Conservation (phyloP, 2,329 filamentous ascomycete species). For the Ceratocystis alfenasii region DNA sequence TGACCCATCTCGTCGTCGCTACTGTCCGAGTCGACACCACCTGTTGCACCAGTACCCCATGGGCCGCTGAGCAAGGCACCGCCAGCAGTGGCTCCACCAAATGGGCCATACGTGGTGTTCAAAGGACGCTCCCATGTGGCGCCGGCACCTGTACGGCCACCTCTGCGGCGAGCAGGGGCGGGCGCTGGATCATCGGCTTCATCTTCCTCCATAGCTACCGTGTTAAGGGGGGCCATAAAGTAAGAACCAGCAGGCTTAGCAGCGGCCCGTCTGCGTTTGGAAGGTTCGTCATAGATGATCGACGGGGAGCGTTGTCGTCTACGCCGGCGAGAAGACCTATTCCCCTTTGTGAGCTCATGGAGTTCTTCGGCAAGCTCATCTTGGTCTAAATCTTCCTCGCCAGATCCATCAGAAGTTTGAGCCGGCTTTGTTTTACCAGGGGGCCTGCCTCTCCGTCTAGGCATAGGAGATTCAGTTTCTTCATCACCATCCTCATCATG, state of each 20-base stretch:
- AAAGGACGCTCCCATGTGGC: slow-evolving; percentile 64
- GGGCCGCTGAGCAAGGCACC: slow-evolving; percentile 62
- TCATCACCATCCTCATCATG: slow-evolving; percentile 31
- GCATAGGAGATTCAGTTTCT: slow-evolving; percentile 31
- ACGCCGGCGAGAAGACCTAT: slow-evolving; percentile 40
- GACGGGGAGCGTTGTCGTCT: slow-evolving; percentile 36
- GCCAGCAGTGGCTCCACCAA: slow-evolving; percentile 69
- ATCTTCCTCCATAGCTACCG: slow-evolving; percentile 56
- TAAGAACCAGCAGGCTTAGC: slow-evolving; percentile 63
- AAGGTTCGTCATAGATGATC: slow-evolving; percentile 47
- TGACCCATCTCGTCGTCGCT: slow-evolving; percentile 82
- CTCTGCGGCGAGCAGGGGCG: slow-evolving; percentile 55
- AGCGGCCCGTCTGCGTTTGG: slow-evolving; percentile 42
- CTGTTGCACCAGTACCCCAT: slow-evolving; percentile 60
- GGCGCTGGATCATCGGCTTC: slow-evolving; percentile 56
- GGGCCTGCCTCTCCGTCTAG: slow-evolving; percentile 35
- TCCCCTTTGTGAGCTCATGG: slow-evolving; percentile 47
- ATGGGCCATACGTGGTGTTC: slow-evolving; percentile 84
- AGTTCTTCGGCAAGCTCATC: slow-evolving; percentile 56
- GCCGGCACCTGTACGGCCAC: slow-evolving; percentile 48
- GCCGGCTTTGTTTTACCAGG: slow-evolving; percentile 35
- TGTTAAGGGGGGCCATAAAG: slow-evolving; percentile 60
- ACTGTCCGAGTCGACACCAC: slow-evolving; percentile 82
- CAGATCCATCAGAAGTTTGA: slow-evolving; percentile 40
- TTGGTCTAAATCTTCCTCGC: slow-evolving; percentile 45